Evolutionary conservation across 192 early-diverging fungal species (phyloP).

Genomic region (Rhizophagus clarus): DNA sequence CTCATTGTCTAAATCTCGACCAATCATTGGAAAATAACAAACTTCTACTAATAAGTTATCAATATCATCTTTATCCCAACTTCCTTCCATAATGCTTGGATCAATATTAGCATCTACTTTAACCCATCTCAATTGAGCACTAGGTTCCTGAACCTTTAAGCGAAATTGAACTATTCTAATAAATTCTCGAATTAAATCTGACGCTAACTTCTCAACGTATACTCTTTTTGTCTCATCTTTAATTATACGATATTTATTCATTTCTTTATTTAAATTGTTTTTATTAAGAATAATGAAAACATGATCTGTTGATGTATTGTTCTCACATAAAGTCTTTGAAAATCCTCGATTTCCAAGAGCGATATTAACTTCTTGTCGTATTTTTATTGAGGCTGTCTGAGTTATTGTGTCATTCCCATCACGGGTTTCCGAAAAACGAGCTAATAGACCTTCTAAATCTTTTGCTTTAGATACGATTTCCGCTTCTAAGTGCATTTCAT

Average conservation of each 20-base stretch:
- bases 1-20: neutral
- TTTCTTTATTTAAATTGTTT: neutral
- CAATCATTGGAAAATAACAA: neutral
- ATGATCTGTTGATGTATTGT: neutral
- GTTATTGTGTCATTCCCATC: neutral
- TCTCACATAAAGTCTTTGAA: neutral
- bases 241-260: slow-evolving; percentile 9
- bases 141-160: neutral
- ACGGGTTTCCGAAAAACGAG: neutral
- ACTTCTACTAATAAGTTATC: neutral
- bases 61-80: neutral
- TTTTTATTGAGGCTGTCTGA: neutral
- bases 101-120: neutral
- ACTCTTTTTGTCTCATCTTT: neutral
- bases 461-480: neutral
- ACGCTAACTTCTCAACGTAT: neutral
- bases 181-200: neutral
- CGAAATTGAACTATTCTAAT: neutral
- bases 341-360: neutral
- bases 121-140: neutral
- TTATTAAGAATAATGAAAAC: neutral
- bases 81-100: neutral
- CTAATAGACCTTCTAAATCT: neutral
- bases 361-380: slow-evolving; percentile 5
- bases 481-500: neutral